Conservation (phyloP, 2,329 filamentous ascomycete genomes). For the Beauveria sp. region DNA sequence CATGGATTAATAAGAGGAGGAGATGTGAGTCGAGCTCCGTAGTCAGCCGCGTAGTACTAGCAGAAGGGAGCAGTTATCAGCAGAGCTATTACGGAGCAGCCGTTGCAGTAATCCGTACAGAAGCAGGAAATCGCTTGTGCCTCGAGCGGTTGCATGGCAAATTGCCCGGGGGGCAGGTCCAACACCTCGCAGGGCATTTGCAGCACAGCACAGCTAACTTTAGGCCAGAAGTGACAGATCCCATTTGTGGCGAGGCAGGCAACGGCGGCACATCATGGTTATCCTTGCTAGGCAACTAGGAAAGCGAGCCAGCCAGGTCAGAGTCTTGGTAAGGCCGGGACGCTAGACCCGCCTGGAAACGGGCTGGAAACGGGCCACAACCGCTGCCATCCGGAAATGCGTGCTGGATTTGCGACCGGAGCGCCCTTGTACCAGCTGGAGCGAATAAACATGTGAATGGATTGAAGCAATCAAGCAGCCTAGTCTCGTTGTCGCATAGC, state of each 20-base stretch:
- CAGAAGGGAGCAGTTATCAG: background rate
- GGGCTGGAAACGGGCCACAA: slow-evolving; percentile 2
- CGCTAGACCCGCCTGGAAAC: slow-evolving; percentile 17
- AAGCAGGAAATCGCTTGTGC: slow-evolving; percentile 1
- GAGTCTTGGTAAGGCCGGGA: slow-evolving; percentile 16
- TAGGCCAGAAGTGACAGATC: slow-evolving; percentile 17
- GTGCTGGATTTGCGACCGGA: background rate
- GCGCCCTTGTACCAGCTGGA: background rate
- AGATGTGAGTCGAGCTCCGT: background rate
- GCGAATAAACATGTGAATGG: background rate
- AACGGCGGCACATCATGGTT: slow-evolving; percentile 8
- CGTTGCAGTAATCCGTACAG: background rate
- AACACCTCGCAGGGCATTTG: background rate
- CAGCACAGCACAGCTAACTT: background rate
- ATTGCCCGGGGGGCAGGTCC: background rate
- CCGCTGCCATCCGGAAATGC: slow-evolving; percentile 8
- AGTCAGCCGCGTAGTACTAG: background rate
- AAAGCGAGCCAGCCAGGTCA: slow-evolving; percentile 3
- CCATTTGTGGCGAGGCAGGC: slow-evolving; percentile 16
- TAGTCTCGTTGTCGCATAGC: background rate
- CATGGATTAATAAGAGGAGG: background rate
- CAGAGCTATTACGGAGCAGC: background rate
- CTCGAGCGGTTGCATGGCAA: background rate
- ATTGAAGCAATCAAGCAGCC: background rate
- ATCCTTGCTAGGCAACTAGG: background rate